These are phyloP conservation scores for Ustilago shanxiensis DNA, from an alignment of 1,284 basidiomycete species.

Conservation along the genomic window DNA sequence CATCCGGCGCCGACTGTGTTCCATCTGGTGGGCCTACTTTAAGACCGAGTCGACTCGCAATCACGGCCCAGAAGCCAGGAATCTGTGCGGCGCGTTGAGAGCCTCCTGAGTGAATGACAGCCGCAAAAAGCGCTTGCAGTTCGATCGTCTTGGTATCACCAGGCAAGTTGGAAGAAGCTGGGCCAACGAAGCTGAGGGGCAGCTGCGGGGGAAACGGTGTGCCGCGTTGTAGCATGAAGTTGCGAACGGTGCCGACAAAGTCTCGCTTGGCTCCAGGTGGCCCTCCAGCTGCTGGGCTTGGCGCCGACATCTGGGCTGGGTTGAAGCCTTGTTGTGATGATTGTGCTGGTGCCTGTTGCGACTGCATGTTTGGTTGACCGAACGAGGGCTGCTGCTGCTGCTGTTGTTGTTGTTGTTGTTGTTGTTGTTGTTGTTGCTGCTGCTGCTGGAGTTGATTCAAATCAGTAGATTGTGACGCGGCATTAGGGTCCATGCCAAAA, in stretches of 20 bases:
- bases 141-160: constrained; percentile 63
- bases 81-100: constrained; percentile 53
- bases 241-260: constrained; percentile 59
- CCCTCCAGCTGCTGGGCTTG: constrained; percentile 16
- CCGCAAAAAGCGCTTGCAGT: constrained; percentile 58
- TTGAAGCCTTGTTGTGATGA: constrained; percentile 35
- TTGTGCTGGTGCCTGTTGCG: constrained; percentile 36
- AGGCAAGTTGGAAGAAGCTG: constrained; percentile 45
- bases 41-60: constrained; percentile 60
- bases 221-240: constrained; percentile 61
- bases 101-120: constrained; percentile 58
- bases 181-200: constrained; percentile 55
- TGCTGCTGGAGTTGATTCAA: constrained; percentile 14
- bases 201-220: constrained; percentile 55
- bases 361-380: constrained; percentile 31
- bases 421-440: constrained; percentile 21
- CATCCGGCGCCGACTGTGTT: constrained; percentile 45
- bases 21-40: constrained; percentile 53
- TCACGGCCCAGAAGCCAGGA: constrained; percentile 63
- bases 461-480: constrained; percentile 24
- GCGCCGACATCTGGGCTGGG: constrained; percentile 29
- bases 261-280: constrained; percentile 44
- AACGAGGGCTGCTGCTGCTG: constrained; percentile 23
- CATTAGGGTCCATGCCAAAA: constrained; percentile 28
- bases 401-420: constrained; percentile 28